Evolutionary conservation across 257 asterid species (phyloP).

Genomic region (Hygrophila difformis): DNA sequence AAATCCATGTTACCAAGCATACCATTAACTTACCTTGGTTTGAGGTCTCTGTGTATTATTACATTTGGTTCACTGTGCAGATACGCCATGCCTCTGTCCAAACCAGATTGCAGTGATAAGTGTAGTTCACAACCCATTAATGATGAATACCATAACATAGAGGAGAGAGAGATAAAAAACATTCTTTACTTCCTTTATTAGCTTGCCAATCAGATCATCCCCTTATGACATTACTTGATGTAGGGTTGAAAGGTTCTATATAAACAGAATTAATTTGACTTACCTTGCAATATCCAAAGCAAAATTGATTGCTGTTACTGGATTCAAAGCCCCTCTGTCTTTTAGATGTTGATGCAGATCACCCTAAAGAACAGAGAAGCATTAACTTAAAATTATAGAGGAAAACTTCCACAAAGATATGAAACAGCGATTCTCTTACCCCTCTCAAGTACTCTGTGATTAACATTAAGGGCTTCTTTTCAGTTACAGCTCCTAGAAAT

Average conservation of each 20-base stretch:
- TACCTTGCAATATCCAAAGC: constrained; percentile 98
- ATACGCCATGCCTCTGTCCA: constrained; percentile 96
- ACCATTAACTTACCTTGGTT: constrained; percentile 72
- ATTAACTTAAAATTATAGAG: no score
- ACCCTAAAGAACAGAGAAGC: constrained; percentile 41
- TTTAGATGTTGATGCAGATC: constrained; percentile 96
- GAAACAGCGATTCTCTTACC: neutral
- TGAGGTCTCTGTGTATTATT: constrained; percentile 86
- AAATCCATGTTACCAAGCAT: constrained; percentile 6
- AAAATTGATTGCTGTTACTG: constrained; percentile 66
- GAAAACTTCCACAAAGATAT: neutral
- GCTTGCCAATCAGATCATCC: no score
- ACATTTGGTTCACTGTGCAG: constrained; percentile 98
- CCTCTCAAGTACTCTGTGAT: no score
- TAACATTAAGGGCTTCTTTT: no score
- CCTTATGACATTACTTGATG: no score
- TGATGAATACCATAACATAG: no score
- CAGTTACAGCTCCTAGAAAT: no score
- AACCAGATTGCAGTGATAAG: constrained; percentile 22
- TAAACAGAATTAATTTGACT: no score
- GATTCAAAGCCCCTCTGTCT: constrained; percentile 81
- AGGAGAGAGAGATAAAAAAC: no score
- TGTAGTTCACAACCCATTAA: no score
- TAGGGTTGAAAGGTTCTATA: no score
- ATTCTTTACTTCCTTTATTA: no score